Conservation (phyloP, 441 rosid genomes). For the Aleurites moluccanus region DNA sequence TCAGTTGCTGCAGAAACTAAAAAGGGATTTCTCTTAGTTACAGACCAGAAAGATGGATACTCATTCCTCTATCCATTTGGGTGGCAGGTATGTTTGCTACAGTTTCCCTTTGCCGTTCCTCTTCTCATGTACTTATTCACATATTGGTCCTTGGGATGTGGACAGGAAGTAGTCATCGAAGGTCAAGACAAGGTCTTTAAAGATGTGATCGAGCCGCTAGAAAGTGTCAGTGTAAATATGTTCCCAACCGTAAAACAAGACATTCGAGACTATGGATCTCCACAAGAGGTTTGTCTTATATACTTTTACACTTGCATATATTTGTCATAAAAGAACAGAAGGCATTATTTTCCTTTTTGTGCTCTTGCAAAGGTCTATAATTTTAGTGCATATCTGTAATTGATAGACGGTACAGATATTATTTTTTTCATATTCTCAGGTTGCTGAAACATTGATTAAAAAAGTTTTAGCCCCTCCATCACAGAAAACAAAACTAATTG, state of each 20-base stretch:
- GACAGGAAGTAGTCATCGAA: conserved; percentile 77
- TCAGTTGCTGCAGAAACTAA: conserved; percentile 98
- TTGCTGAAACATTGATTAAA: conserved; percentile 74
- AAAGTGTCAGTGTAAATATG: conserved; percentile 72
- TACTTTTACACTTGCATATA: not conserved
- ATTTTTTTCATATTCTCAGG: conserved; percentile 38
- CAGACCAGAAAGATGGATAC: conserved; percentile 76
- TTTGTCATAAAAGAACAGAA: not conserved
- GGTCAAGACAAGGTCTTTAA: conserved; percentile 93
- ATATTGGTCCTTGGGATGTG: conserved; percentile 17
- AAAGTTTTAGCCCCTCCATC: conserved; percentile 79
- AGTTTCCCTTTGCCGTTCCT: not conserved
- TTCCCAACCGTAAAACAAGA: conserved; percentile 67
- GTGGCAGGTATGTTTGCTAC: conserved; percentile 60
- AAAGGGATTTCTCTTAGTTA: conserved; percentile 60
- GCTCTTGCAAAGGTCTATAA: conserved; percentile 1
- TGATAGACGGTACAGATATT: conserved; percentile 1
- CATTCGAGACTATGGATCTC: conserved; percentile 79
- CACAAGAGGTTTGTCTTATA: conserved; percentile 58
- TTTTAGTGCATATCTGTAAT: conserved; percentile 2
- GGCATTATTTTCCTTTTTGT: not conserved
- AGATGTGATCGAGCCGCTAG: conserved; percentile 92
- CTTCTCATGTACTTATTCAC: conserved; percentile 2
- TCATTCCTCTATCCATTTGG: conserved; percentile 84
- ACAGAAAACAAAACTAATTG: conserved; percentile 73